Conservation (phyloP, 768 basidiomycete species). For the Amanita pseudoporphyria region DNA sequence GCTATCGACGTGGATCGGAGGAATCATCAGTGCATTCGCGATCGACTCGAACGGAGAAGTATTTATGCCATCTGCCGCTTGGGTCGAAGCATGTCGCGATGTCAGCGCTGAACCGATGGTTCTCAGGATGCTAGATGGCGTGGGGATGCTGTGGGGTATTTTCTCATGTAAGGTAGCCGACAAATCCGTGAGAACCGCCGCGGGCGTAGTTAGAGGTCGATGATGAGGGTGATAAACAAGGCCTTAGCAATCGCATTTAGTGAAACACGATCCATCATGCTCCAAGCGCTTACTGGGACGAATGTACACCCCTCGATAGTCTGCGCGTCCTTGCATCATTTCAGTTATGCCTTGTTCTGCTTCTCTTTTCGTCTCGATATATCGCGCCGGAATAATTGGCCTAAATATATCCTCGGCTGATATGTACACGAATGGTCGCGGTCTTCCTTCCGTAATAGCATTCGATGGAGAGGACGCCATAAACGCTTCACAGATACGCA, state of each 20-base stretch:
- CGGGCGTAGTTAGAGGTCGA: constrained; percentile 80
- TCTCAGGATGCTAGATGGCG: constrained; percentile 56
- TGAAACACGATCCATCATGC: constrained; percentile 9
- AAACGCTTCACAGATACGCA: constrained; percentile 73
- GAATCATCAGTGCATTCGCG: constrained; percentile 73
- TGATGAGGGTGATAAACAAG: constrained; percentile 94
- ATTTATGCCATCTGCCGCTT: constrained; percentile 17
- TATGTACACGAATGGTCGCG: constrained; percentile 82
- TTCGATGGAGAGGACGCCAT: constrained; percentile 32
- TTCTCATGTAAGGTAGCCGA: constrained; percentile 64
- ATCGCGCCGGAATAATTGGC: constrained; percentile 75
- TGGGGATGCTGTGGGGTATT: constrained; percentile 46
- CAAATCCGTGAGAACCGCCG: constrained; percentile 76
- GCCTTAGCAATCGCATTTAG: constrained; percentile 43
- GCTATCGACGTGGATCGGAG: constrained; percentile 93
- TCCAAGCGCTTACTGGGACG: constrained; percentile 65
- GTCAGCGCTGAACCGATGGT: constrained; percentile 28
- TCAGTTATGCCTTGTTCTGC: constrained; percentile 66
- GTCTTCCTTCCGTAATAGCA: constrained; percentile 18
- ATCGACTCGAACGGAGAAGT: constrained; percentile 50
- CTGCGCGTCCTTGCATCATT: constrained; percentile 33
- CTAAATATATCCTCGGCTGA: constrained; percentile 93
- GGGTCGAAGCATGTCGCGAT: constrained; percentile 13
- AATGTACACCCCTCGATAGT: constrained; percentile 68
- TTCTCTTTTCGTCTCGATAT: constrained; percentile 91